Evolutionary conservation across 1,139 yeast genomes (phyloP).

Genomic region (Saccharomyces pastorianus): DNA sequence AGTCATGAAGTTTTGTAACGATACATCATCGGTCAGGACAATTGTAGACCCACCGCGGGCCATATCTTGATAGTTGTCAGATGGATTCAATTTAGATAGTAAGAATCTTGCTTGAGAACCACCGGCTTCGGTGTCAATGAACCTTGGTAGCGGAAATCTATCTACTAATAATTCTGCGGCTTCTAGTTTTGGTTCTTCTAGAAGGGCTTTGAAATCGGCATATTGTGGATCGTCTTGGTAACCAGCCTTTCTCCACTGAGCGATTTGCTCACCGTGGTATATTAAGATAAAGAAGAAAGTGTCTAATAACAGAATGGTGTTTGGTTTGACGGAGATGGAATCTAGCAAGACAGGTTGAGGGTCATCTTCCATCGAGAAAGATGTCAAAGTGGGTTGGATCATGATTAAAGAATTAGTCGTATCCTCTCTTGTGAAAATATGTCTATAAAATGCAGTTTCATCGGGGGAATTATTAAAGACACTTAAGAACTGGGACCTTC

Average conservation of each 20-base stretch:
- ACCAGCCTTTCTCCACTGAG: conserved; percentile 94
- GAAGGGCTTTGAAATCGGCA: conserved; percentile 74
- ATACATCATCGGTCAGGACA: conserved; percentile 91
- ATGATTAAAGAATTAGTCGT: conserved; percentile 87
- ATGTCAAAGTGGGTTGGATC: conserved; percentile 93
- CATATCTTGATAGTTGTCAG: conserved; percentile 70
- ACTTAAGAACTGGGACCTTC: conserved; percentile 93
- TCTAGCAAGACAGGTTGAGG: conserved; percentile 93
- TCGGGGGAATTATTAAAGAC: conserved; percentile 97
- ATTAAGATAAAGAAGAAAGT: conserved; percentile 94
- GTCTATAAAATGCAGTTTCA: conserved; percentile 96
- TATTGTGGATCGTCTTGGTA: conserved; percentile 89
- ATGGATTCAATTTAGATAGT: conserved; percentile 88
- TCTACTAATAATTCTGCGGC: conserved; percentile 87
- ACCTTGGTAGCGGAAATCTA: conserved; percentile 94
- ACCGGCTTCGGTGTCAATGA: conserved; percentile 93
- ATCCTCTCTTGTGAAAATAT: conserved; percentile 84
- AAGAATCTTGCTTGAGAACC: conserved; percentile 97
- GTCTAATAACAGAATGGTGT: conserved; percentile 77
- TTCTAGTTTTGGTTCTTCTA: conserved; percentile 85
- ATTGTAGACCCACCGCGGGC: conserved; percentile 55
- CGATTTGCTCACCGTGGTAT: conserved; percentile 90
- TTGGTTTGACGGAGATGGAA: conserved; percentile 86
- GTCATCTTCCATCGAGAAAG: conserved; percentile 76
- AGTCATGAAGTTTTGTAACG: conserved; percentile 83